These are phyloP conservation scores for Mycena epipterygia DNA, from an alignment of 768 basidiomycete genomes.

Conservation along the genomic window DNA sequence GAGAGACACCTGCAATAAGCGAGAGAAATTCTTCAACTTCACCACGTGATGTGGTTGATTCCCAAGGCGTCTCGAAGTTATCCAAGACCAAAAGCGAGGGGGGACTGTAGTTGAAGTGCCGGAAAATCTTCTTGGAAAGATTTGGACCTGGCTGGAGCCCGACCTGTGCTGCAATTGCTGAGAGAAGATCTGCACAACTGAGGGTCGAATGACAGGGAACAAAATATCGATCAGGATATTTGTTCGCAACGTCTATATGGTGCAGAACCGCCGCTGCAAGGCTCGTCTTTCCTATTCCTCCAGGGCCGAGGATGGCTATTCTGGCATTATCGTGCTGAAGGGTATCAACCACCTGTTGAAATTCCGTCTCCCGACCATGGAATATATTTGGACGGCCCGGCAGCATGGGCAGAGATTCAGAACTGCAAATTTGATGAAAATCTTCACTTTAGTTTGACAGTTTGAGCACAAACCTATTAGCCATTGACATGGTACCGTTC, in stretches of 20 bases:
- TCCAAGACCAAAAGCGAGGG: slow-evolving; percentile 4
- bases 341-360: not conserved
- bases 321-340: not conserved
- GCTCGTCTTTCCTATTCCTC: slow-evolving; percentile 21
- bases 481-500: not conserved
- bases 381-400: slow-evolving; percentile 6
- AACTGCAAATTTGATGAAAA: not conserved
- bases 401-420: slow-evolving; percentile 3
- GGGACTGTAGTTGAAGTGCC: not conserved
- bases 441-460: too few relatives aligned
- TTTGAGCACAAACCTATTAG: not conserved
- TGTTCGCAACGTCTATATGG: not conserved
- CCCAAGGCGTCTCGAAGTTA: too few relatives aligned
- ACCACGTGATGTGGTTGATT: not conserved
- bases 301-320: slow-evolving; percentile 6
- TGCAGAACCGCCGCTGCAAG: slow-evolving; percentile 1
- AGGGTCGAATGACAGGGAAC: not conserved
- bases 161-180: not conserved
- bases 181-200: not conserved
- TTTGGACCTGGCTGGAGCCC: slow-evolving; percentile 2
- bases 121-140: not conserved
- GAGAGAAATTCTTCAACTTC: slow-evolving; percentile 19
- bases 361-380: slow-evolving; percentile 10
- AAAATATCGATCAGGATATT: slow-evolving; percentile 5
- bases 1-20: not conserved